A percentile compares a stretch with the other conserved stretches of the same genome.
Conservation (phyloP, 2,329 filamentous ascomycete species). For the Sarocladiaceae sp. region DNA sequence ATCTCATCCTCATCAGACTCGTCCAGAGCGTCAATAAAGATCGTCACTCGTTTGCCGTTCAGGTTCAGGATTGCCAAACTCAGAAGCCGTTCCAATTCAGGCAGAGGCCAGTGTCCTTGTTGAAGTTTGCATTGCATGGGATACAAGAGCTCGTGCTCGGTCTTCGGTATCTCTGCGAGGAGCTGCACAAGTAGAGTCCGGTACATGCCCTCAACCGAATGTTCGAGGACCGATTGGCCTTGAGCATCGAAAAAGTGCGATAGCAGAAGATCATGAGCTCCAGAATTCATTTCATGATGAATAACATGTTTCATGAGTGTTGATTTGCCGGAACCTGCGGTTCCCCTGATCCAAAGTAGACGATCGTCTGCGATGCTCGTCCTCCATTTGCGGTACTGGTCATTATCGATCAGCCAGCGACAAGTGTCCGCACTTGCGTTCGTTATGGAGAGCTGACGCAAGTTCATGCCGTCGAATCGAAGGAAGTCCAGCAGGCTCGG, state of each 20-base stretch:
- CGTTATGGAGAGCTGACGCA: not conserved
- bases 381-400: not conserved
- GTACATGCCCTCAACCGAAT: slow-evolving; percentile 6
- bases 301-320: slow-evolving; percentile 30
- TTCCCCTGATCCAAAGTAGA: slow-evolving; percentile 15
- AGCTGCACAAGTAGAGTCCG: not conserved
- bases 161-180: not conserved
- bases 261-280: not conserved
- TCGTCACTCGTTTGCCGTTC: not conserved
- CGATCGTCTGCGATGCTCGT: not conserved
- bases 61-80: not conserved
- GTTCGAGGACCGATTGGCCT: not conserved
- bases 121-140: not conserved
- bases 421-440: not conserved
- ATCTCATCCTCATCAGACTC: slow-evolving; percentile 2
- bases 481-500: not conserved
- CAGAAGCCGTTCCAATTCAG: not conserved
- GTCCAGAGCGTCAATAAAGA: slow-evolving; percentile 9
- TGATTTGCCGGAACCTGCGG: slow-evolving; percentile 31
- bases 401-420: not conserved
- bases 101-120: not conserved
- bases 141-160: not conserved
- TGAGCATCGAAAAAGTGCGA: slow-evolving; percentile 1
- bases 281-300: not conserved
- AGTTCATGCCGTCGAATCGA: not conserved